Evolutionary conservation across 352 stramenopile genomes (phyloP).

Genomic region (Thraustotheca clavata): DNA sequence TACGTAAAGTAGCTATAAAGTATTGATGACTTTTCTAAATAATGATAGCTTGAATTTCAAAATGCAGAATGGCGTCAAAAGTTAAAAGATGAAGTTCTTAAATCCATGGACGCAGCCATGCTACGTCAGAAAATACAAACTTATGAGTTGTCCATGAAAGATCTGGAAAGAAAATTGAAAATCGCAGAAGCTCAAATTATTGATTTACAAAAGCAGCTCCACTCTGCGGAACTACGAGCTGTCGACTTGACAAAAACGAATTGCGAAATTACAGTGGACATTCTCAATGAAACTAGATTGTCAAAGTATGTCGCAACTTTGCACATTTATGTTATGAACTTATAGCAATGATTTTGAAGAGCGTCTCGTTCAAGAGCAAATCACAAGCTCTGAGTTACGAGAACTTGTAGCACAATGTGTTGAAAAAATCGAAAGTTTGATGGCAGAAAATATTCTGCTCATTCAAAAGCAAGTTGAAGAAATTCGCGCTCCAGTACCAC

Average conservation of each 20-base stretch:
- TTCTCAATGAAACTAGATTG: constrained; percentile 9
- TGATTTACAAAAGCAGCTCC: neutral
- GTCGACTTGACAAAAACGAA: neutral
- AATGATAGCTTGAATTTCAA: neutral
- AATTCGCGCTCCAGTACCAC: neutral
- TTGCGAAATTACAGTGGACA: neutral
- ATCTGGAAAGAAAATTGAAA: neutral
- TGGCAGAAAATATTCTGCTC: neutral
- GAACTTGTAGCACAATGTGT: constrained; percentile 13
- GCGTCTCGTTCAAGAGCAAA: constrained; percentile 12
- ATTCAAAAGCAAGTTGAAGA: neutral
- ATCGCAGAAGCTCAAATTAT: neutral
- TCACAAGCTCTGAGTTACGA: constrained; percentile 17
- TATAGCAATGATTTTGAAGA: constrained; percentile 20
- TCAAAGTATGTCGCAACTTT: constrained; percentile 7
- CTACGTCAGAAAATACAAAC: neutral
- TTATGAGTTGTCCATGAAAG: neutral
- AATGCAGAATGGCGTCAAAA: neutral
- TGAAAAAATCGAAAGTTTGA: constrained; percentile 4
- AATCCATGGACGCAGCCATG: neutral
- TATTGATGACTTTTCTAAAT: neutral
- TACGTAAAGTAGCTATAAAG: constrained; percentile 9
- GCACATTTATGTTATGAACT: neutral
- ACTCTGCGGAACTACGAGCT: neutral
- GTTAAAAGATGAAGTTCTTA: constrained; percentile 1